These are phyloP conservation scores for Abelmoschus esculentus DNA, from an alignment of 345 rosid species.

Conservation along the genomic window DNA sequence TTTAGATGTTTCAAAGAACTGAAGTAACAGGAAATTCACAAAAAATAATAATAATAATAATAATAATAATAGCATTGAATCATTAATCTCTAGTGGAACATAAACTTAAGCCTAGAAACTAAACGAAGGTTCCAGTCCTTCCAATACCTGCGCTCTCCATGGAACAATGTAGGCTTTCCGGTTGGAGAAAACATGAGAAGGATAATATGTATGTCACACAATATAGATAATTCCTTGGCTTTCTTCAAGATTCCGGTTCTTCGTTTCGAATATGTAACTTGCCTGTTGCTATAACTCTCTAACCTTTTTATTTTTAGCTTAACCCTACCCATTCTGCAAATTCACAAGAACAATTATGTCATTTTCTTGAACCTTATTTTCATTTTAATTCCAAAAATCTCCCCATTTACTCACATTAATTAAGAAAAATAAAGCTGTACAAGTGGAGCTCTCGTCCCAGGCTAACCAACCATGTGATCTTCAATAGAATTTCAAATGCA, in stretches of 20 bases:
- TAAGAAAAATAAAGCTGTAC: constrained; percentile 12
- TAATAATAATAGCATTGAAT: background rate
- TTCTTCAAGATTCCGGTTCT: constrained; percentile 84
- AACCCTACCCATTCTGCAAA: constrained; percentile 77
- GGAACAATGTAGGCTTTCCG: constrained; percentile 61
- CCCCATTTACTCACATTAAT: constrained; percentile 24
- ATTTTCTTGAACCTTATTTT: background rate
- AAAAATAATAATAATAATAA: too few relatives aligned
- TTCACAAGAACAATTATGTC: background rate
- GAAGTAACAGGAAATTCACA: background rate
- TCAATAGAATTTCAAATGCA: constrained; percentile 8
- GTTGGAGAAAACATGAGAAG: constrained; percentile 91
- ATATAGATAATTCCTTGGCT: constrained; percentile 76
- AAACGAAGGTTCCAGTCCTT: background rate
- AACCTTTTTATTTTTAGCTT: constrained; percentile 79
- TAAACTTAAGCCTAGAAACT: background rate
- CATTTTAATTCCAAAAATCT: background rate
- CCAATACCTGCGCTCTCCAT: constrained; percentile 65
- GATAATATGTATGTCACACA: constrained; percentile 73
- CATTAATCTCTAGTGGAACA: background rate
- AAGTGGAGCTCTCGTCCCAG: constrained; percentile 30
- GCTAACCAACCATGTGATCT: background rate
- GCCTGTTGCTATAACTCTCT: constrained; percentile 66
- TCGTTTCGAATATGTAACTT: constrained; percentile 77
- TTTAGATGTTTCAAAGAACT: background rate